Evolutionary conservation across 108 stramenopile species (phyloP), one percentile per base, ranked within the genome.

Genomic region (Parietichytrium sp.): DNA sequence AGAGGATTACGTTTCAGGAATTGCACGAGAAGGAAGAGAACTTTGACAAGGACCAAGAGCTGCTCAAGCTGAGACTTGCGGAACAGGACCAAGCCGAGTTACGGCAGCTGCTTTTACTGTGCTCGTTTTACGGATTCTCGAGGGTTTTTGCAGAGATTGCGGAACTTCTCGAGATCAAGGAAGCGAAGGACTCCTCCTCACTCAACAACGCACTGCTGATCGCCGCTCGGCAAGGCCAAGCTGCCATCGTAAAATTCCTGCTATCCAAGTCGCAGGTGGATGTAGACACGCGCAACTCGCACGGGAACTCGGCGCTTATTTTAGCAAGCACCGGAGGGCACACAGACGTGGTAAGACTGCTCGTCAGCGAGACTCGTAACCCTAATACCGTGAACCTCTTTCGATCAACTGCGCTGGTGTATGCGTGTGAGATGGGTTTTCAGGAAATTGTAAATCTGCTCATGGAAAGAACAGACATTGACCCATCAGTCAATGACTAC

Each of bases 221-320:
- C 42, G 61, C 61, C 6, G 33, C 61, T 7, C 36, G 61, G 23
- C 36, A 72, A 45, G 61, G 61, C 8, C 61, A 42, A n/a, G 61
- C 16, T n/a, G n/a, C 23, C 61, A 42, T 72, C 12, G 61, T 3
- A 8, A 33, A 25, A 33, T 13, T 15, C 23, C 61, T 72, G 20
- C 20, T 72, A 6, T 6, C 6, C 13, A 33, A n/a, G 10, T 16
- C 13, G 6, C 61, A 45, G 10, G 61, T 42, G n/a, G 61, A 72
- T 20, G 33, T 45, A 16, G 45, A 72, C 20, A 42, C 61, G 61
- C 61, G 33, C 42, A 72, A 42, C 61, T 72, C 61, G 4, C 61
- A 72, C 61, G 38, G 45, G 23, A 72, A 72, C 61, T 72, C 61
- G 6, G 61, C 61, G 42, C 61, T 72, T n/a, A 72, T 72, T 20